Base-by-base conservation (phyloP, 2,329 filamentous ascomycete genomes). In the Fusarium scirpi region DNA sequence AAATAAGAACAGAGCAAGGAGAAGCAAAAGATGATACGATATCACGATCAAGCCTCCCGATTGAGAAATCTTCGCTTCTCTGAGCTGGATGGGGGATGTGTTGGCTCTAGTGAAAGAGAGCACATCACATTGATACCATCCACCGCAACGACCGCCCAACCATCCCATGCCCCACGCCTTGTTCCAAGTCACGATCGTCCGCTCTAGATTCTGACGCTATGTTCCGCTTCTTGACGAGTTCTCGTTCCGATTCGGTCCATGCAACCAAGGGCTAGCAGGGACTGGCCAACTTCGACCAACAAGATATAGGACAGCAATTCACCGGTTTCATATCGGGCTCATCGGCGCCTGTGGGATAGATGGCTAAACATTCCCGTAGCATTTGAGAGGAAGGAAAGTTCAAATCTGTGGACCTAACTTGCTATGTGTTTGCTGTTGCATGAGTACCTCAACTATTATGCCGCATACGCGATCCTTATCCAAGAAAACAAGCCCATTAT, bases 401-500 rank as follows among this genome's bases (percentile, higher is more conserved):
- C 44, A 48, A 40, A 16, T 5, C 13, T 44, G 53, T 69, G 60
- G 65, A 49, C 51, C 68, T 71, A 15, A 45, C 32, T 59, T 32
- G 32, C 38, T 41, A n/a, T 43, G 40, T 62, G 65, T 59, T 71
- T 71, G 45, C 53, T 66, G 27, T 62, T 27, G 29, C 29, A 40
- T 48, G 30, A 34, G 41, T 54, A 59, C 30, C 48, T 43, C 49
- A 44, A 43, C 53, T 53, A 66, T 69, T 54, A 51, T 40, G 44
- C 52, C 46, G 44, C 44, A 64, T 54, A 44, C 22, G 47, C 46
- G 29, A 34, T 56, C 29, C 27, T 61, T 53, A 20, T 45, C 66
- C 65, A 69, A 69, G 61, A 69, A 72, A 72, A 62, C 59, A 67
- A 65, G 47, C 47, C 57, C 59, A 63, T 62, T 53, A 65, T 51